Percentiles rank a stretch among this genome's conserved stretches.
phyloP scores from a whole-genome alignment of 352 stramenopile genomes.

The Pythium sp. region DNA sequence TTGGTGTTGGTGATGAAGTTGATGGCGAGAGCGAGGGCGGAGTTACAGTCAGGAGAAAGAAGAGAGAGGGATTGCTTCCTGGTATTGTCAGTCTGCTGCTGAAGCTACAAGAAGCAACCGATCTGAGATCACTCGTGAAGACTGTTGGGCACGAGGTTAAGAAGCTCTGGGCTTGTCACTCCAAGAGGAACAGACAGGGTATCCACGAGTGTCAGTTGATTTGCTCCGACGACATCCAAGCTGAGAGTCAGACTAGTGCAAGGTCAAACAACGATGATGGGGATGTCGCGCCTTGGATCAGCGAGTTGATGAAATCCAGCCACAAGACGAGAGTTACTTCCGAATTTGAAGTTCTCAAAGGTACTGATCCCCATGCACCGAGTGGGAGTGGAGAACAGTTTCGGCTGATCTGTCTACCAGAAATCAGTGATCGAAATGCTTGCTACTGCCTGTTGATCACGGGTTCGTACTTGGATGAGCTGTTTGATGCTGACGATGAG shows the following conservation, averaged over 20 bases:
- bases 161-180: constrained; percentile 8
- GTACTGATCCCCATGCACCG: background rate
- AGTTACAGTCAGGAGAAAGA: background rate
- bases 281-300: constrained; percentile 6
- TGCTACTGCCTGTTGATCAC: constrained; percentile 8
- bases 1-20: constrained; percentile 7
- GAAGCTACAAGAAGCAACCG: constrained; percentile 4
- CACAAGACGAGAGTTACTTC: background rate
- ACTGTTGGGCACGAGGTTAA: constrained; percentile 10
- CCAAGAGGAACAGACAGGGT: background rate
- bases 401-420: background rate
- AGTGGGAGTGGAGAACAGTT: constrained; percentile 4
- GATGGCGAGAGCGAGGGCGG: constrained; percentile 1
- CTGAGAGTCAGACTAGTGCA: background rate
- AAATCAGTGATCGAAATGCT: background rate
- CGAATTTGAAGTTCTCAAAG: background rate
- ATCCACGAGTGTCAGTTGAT: constrained; percentile 9
- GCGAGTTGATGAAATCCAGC: background rate
- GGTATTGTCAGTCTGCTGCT: constrained; percentile 9
- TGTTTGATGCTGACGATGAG: constrained; percentile 16
- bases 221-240: background rate
- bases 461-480: constrained; percentile 1
- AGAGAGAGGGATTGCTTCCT: background rate
- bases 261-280: background rate
- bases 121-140: background rate